Conservation (phyloP, 2,329 filamentous ascomycete genomes). For the Colletotrichum godetiae region DNA sequence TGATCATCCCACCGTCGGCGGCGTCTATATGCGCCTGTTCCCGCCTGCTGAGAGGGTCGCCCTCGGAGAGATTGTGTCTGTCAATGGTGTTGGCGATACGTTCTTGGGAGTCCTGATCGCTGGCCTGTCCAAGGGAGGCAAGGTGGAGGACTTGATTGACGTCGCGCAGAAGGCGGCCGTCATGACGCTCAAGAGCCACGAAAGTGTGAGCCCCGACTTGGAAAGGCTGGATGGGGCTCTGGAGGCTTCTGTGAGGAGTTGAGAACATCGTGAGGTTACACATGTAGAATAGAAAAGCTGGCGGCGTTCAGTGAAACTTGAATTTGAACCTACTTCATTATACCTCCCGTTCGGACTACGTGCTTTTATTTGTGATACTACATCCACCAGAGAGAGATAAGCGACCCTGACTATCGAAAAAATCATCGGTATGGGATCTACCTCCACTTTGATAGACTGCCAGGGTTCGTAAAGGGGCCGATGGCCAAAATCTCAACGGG, state of each 20-base stretch:
- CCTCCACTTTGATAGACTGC: too few relatives aligned
- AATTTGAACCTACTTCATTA: neutral
- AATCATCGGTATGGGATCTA: too few relatives aligned
- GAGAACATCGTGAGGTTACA: neutral
- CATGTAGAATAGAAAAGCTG: neutral
- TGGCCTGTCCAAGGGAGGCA: slow-evolving; percentile 72
- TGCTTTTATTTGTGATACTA: neutral
- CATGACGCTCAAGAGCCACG: slow-evolving; percentile 78
- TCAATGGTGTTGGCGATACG: slow-evolving; percentile 95
- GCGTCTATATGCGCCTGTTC: slow-evolving; percentile 84
- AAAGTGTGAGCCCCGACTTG: slow-evolving; percentile 76
- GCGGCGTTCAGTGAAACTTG: neutral
- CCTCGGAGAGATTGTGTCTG: slow-evolving; percentile 77
- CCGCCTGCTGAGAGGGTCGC: slow-evolving; percentile 73
- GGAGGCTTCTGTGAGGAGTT: slow-evolving; percentile 37
- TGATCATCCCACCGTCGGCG: slow-evolving; percentile 69
- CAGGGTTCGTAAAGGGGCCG: too few relatives aligned
- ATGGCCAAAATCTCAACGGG: too few relatives aligned
- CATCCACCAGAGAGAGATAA: too few relatives aligned
- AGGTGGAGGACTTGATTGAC: slow-evolving; percentile 73
- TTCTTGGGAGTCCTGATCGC: slow-evolving; percentile 89
- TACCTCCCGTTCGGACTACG: neutral
- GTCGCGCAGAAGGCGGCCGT: slow-evolving; percentile 86
- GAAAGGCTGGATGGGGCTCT: slow-evolving; percentile 56
- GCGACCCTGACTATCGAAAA: too few relatives aligned